Percentiles rank a stretch among this genome's conserved stretches.
Conservation (phyloP, 2,329 filamentous ascomycete species). For the Fusarium sp. region DNA sequence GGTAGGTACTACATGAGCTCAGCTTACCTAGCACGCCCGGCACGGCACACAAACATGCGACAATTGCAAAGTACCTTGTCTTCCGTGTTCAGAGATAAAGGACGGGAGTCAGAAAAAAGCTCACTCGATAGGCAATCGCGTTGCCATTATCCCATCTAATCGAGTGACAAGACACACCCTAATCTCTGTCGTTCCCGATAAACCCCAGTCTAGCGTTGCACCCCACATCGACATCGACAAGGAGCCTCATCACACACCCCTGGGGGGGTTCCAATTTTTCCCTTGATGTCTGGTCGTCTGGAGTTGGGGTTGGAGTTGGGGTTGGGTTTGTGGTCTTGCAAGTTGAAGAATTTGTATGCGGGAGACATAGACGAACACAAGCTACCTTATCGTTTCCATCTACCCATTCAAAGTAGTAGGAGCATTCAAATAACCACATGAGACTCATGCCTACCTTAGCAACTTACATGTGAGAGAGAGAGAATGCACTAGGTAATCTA, state of each 20-base stretch:
- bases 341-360: not conserved
- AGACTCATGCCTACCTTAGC: not conserved
- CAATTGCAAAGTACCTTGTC: constrained; percentile 6
- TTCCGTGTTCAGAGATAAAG: constrained; percentile 15
- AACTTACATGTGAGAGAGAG: not conserved
- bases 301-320: not conserved
- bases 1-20: not conserved
- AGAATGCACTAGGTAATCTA: not conserved
- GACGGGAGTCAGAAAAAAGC: constrained; percentile 10
- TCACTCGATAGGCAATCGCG: constrained; percentile 31
- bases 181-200: constrained; percentile 37
- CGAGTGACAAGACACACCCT: constrained; percentile 29
- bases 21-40: not conserved
- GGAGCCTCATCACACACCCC: constrained; percentile 18
- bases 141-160: constrained; percentile 38
- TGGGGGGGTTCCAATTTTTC: not conserved
- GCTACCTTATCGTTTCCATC: not conserved
- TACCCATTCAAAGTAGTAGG: not conserved
- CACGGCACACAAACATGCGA: constrained; percentile 7
- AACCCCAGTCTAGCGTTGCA: constrained; percentile 29
- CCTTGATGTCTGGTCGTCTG: not conserved
- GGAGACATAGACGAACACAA: not conserved
- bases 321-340: not conserved
- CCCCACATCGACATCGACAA: constrained; percentile 16
- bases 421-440: not conserved